A percentile compares a stretch with the other conserved stretches of the same genome.
Conservation (phyloP, 768 basidiomycete genomes). For the Tricholoma sp. region DNA sequence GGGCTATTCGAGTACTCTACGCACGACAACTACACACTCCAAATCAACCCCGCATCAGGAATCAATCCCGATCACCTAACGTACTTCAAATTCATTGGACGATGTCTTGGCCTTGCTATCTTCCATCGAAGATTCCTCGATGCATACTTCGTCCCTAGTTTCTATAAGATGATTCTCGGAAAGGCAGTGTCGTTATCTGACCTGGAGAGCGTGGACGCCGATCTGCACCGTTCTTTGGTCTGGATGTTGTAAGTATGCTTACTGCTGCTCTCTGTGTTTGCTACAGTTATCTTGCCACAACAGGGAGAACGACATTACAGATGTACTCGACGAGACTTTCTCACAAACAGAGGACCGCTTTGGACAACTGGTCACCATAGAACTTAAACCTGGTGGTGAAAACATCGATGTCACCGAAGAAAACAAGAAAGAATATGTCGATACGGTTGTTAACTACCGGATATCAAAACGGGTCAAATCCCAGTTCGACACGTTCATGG, state of each 20-base stretch:
- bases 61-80: slow-evolving; percentile 75
- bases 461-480: slow-evolving; percentile 77
- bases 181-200: slow-evolving; percentile 59
- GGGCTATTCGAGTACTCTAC: slow-evolving; percentile 81
- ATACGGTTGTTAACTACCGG: slow-evolving; percentile 75
- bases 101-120: slow-evolving; percentile 67
- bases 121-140: slow-evolving; percentile 79
- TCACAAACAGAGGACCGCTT: slow-evolving; percentile 69
- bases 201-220: slow-evolving; percentile 65
- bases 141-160: slow-evolving; percentile 73
- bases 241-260: slow-evolving; percentile 65
- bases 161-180: slow-evolving; percentile 74
- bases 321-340: slow-evolving; percentile 70
- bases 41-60: slow-evolving; percentile 73
- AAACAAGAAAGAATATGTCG: slow-evolving; percentile 77
- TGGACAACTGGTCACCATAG: slow-evolving; percentile 64
- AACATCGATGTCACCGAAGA: slow-evolving; percentile 61
- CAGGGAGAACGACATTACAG: slow-evolving; percentile 75
- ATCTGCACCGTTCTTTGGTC: slow-evolving; percentile 60
- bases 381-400: slow-evolving; percentile 60
- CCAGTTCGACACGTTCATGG: slow-evolving; percentile 84
- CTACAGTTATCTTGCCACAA: not conserved
- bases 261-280: not conserved
- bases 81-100: slow-evolving; percentile 81
- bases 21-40: slow-evolving; percentile 76